Evolutionary conservation across 345 rosid genomes (phyloP).

Genomic region (Aquilaria malaccensis): DNA sequence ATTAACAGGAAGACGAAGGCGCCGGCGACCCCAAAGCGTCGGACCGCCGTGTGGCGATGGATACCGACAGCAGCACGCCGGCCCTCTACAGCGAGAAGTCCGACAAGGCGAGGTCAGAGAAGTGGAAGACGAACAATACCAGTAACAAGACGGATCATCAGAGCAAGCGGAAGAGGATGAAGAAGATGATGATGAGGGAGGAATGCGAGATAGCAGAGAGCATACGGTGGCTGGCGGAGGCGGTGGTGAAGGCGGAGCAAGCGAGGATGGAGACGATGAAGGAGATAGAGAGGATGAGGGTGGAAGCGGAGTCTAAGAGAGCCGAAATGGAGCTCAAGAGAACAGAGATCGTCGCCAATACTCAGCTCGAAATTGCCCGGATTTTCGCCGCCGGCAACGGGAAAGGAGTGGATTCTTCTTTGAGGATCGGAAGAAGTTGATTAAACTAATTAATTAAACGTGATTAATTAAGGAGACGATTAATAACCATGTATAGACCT

Average conservation of each 20-base stretch:
- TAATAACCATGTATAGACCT: too few species aligned
- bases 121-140: conserved; percentile 27
- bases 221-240: conserved; percentile 81
- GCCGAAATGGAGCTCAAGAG: conserved; percentile 86
- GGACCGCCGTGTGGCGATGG: conserved; percentile 44
- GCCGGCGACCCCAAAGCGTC: conserved; percentile 23
- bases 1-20: conserved; percentile 55
- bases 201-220: conserved; percentile 68
- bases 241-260: conserved; percentile 74
- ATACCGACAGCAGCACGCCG: conserved; percentile 86
- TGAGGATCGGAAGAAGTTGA: conserved; percentile 75
- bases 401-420: conserved; percentile 67
- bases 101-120: conserved; percentile 30
- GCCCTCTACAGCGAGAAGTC: conserved; percentile 46
- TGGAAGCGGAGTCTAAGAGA: conserved; percentile 78
- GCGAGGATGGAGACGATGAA: conserved; percentile 84
- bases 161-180: conserved; percentile 21
- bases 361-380: conserved; percentile 90
- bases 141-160: too few species aligned
- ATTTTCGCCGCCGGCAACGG: conserved; percentile 45
- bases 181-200: conserved; percentile 41
- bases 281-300: conserved; percentile 86
- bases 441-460: background rate
- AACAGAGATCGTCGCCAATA: conserved; percentile 80
- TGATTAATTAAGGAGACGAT: too few species aligned